Evolutionary conservation across 805 yeast species (phyloP).

Genomic region (Saturnispora halmiae): DNA sequence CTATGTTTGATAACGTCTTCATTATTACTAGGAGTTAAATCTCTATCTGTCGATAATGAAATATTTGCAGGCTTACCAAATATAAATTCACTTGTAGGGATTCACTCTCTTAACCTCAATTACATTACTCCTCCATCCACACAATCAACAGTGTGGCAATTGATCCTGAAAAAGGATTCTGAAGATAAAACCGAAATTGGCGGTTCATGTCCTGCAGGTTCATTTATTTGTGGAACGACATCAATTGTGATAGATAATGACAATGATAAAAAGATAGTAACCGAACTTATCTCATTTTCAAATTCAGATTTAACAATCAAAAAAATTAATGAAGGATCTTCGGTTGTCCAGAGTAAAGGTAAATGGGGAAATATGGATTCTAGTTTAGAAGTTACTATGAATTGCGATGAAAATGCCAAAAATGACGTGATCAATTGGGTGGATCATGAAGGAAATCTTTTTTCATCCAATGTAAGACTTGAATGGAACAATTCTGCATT

Average conservation of each 20-base stretch:
- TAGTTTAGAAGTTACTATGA: conserved; percentile 40
- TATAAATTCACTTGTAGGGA: conserved; percentile 41
- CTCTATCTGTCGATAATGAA: conserved; percentile 6
- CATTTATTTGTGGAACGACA: conserved; percentile 74
- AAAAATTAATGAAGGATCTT: conserved; percentile 26
- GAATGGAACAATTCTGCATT: conserved; percentile 19
- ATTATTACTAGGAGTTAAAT: background rate
- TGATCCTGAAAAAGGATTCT: conserved; percentile 41
- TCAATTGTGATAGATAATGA: conserved; percentile 42
- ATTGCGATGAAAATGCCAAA: conserved; percentile 22
- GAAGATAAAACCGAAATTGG: conserved; percentile 25
- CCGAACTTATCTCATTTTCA: conserved; percentile 31
- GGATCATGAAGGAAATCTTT: conserved; percentile 1
- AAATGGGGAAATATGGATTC: conserved; percentile 62
- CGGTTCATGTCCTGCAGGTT: conserved; percentile 55
- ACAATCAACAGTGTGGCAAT: conserved; percentile 53
- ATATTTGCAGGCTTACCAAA: conserved; percentile 32
- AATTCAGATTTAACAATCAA: conserved; percentile 15
- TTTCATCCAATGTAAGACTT: conserved; percentile 4
- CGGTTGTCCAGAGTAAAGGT: conserved; percentile 36
- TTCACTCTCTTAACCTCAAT: conserved; percentile 33
- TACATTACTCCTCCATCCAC: conserved; percentile 73
- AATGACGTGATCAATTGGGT: conserved; percentile 14
- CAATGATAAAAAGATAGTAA: conserved; percentile 31
- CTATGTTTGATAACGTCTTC: background rate